Percentiles rank a stretch among this genome's conserved stretches.
These are phyloP conservation scores for Nyctanthes arbortristis DNA, from an alignment of 257 asterid genomes.

Conservation along the genomic window DNA sequence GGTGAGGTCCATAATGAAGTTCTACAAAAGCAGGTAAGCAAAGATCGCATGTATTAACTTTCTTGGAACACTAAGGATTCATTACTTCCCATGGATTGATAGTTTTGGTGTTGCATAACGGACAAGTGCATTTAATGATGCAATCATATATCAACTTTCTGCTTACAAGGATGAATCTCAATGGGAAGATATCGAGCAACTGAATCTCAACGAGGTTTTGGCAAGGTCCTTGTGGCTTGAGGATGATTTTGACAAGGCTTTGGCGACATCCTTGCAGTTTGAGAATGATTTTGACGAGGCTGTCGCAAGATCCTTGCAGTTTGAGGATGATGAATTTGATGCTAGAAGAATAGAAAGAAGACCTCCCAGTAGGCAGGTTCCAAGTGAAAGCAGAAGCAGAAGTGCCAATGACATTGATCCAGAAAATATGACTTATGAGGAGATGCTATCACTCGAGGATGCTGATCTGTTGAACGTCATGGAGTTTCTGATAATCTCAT, in stretches of 20 bases:
- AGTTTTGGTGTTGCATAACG: constrained; percentile 27
- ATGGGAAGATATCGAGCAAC: constrained; percentile 46
- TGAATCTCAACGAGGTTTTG: constrained; percentile 82
- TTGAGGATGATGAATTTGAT: no score
- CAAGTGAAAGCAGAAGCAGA: constrained; percentile 37
- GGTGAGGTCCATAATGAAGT: constrained; percentile 81
- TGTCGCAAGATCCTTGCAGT: no score
- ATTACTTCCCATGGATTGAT: neutral
- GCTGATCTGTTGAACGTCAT: constrained; percentile 63
- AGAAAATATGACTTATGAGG: constrained; percentile 87
- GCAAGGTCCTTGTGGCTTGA: constrained; percentile 85
- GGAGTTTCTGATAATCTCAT: constrained; percentile 76
- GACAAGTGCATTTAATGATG: constrained; percentile 78
- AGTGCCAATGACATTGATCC: constrained; percentile 72
- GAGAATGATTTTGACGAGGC: no score
- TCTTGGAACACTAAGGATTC: neutral
- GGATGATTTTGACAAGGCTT: constrained; percentile 48
- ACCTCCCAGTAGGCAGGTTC: constrained; percentile 39
- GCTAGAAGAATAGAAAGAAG: no score
- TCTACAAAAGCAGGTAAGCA: constrained; percentile 59
- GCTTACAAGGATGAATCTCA: constrained; percentile 44
- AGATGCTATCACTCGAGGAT: constrained; percentile 75
- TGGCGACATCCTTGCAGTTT: no score
- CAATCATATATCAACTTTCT: constrained; percentile 29
- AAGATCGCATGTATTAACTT: neutral